Evolutionary conservation across 1,284 basidiomycete genomes (phyloP).

Genomic region (Erythrobasidium hasegawianum): DNA sequence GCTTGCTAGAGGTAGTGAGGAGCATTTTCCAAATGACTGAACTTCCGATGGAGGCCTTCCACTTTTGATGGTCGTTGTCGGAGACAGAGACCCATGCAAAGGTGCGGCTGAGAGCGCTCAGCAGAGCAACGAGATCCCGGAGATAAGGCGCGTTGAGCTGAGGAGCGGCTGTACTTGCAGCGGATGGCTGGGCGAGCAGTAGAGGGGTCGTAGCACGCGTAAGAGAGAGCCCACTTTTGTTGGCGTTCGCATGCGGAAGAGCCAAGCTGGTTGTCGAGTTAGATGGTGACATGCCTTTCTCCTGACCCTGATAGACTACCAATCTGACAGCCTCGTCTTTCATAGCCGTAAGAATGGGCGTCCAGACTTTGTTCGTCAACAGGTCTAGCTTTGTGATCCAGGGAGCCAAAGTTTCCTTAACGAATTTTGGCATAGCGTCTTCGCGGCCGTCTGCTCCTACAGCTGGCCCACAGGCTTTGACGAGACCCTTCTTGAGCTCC

Average conservation of each 20-base stretch:
- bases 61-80: slow-evolving; percentile 40
- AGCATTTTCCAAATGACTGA: slow-evolving; percentile 43
- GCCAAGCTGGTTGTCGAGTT: not conserved
- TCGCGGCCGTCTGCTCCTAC: slow-evolving; percentile 14
- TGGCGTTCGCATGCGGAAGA: not conserved
- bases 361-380: slow-evolving; percentile 42
- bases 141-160: slow-evolving; percentile 39
- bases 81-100: slow-evolving; percentile 40
- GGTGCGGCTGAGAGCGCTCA: slow-evolving; percentile 39
- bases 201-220: slow-evolving; percentile 3
- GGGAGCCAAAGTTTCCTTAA: slow-evolving; percentile 42
- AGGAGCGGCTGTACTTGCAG: not conserved
- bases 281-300: slow-evolving; percentile 11
- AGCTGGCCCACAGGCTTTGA: slow-evolving; percentile 8
- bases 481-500: slow-evolving; percentile 37
- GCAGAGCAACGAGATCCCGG: slow-evolving; percentile 37
- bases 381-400: slow-evolving; percentile 44
- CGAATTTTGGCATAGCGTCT: slow-evolving; percentile 38
- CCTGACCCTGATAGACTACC: slow-evolving; percentile 22
- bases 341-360: slow-evolving; percentile 39
- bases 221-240: slow-evolving; percentile 5
- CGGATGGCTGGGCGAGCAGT: not conserved
- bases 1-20: slow-evolving; percentile 31
- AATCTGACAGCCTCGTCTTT: slow-evolving; percentile 27
- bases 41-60: slow-evolving; percentile 43